phyloP scores from a whole-genome alignment of 2,329 filamentous ascomycete genomes.

The Claviceps humidiphila region DNA sequence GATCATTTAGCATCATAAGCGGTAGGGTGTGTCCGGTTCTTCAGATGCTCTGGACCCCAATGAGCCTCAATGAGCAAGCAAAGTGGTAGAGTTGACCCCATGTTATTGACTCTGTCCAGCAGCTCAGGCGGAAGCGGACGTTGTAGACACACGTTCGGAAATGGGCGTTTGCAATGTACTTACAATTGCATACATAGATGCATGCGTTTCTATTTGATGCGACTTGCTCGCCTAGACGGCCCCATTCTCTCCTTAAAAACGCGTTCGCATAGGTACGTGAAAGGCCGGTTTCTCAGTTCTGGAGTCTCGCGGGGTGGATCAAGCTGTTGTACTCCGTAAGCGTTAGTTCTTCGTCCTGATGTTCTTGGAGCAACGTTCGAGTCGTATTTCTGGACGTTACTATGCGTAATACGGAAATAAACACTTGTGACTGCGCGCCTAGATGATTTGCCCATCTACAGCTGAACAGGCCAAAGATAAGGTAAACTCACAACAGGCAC shows the following conservation, averaged over 20 bases:
- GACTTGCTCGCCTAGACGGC: constrained; percentile 3
- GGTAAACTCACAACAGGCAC: background rate
- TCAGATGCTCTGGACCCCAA: background rate
- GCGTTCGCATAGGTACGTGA: constrained; percentile 3
- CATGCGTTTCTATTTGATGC: background rate
- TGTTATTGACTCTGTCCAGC: background rate
- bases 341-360: background rate
- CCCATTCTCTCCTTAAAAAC: constrained; percentile 4
- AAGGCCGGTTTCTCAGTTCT: constrained; percentile 4
- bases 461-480: background rate
- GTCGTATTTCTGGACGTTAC: background rate
- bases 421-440: background rate
- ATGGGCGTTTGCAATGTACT: background rate
- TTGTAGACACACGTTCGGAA: constrained; percentile 1
- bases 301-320: constrained; percentile 2
- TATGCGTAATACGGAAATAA: background rate
- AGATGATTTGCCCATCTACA: background rate
- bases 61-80: background rate
- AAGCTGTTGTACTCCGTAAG: background rate
- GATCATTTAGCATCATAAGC: constrained; percentile 5
- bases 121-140: constrained; percentile 1
- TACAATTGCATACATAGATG: background rate
- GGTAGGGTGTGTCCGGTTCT: background rate
- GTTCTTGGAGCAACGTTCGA: background rate
- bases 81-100: constrained; percentile 1